Evolutionary conservation across 2,329 filamentous ascomycete genomes (phyloP).

Genomic region (Blastomyces gilchristii): DNA sequence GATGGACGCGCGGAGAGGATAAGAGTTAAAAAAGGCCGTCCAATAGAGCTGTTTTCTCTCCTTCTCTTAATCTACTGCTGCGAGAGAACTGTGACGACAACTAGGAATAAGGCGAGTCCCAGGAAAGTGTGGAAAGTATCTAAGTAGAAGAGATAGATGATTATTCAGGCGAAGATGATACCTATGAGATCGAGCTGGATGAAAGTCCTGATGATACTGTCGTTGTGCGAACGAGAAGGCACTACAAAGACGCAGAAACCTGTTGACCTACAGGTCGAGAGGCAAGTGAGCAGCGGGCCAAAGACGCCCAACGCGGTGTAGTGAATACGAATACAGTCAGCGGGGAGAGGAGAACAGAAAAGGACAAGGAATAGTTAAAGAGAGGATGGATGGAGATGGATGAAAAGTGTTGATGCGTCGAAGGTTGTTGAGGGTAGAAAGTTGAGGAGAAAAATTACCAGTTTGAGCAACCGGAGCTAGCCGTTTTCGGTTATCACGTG

Average conservation of each 20-base stretch:
- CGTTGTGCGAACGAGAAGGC: slow-evolving; percentile 5
- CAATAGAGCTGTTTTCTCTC: background rate
- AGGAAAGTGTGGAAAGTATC: background rate
- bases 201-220: background rate
- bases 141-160: slow-evolving; percentile 1
- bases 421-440: background rate
- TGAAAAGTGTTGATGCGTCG: slow-evolving; percentile 9
- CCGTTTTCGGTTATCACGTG: background rate
- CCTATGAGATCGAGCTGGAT: background rate
- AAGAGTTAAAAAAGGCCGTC: background rate
- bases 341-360: slow-evolving; percentile 10
- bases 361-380: background rate
- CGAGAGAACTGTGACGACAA: background rate
- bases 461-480: background rate
- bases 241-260: slow-evolving; percentile 7
- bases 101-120: background rate
- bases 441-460: background rate
- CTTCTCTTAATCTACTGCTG: background rate
- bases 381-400: background rate
- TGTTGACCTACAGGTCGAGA: background rate
- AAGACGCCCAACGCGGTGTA: slow-evolving; percentile 1
- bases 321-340: slow-evolving; percentile 11
- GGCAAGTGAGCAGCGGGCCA: background rate
- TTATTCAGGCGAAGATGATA: background rate
- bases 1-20: background rate